phyloP scores from a whole-genome alignment of 345 rosid genomes.

The Citrus maxima region DNA sequence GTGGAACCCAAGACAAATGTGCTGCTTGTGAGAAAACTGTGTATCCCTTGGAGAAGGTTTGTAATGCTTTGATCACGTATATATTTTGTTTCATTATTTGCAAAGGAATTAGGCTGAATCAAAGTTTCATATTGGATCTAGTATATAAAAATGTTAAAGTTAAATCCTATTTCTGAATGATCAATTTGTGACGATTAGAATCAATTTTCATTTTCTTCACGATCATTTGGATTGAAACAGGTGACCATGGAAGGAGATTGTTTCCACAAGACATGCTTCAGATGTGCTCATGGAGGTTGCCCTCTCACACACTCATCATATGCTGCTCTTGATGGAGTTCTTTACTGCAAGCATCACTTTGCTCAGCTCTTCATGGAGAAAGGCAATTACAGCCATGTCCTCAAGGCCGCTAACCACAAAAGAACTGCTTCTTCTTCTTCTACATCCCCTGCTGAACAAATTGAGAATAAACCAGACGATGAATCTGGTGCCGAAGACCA shows the following conservation, averaged over 20 bases:
- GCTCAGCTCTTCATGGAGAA: conserved; percentile 94
- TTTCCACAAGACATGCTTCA: conserved; percentile 92
- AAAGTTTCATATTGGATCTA: not conserved
- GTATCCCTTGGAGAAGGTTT: conserved; percentile 93
- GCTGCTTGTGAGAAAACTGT: conserved; percentile 83
- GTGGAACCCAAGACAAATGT: conserved; percentile 96
- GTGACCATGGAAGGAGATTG: conserved; percentile 90
- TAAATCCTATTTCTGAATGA: not conserved
- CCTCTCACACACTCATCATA: conserved; percentile 89
- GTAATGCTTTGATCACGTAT: not conserved
- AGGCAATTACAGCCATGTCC: conserved; percentile 85
- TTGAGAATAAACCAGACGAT: conserved; percentile 19
- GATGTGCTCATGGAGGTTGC: conserved; percentile 94
- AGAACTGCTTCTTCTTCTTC: conserved; percentile 48
- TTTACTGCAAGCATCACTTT: conserved; percentile 95
- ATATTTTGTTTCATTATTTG: not conserved
- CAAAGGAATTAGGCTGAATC: not conserved
- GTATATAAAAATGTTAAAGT: not conserved
- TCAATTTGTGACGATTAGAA: not conserved
- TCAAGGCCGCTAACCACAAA: conserved; percentile 62
- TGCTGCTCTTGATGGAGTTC: conserved; percentile 81
- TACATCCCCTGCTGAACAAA: conserved; percentile 47
- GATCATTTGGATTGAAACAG: conserved; percentile 23
- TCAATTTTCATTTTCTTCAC: too few relatives aligned
- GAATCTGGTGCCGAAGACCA: not conserved